Conservation (phyloP, 2,329 filamentous ascomycete species). For the Bipolaris gigantea region DNA sequence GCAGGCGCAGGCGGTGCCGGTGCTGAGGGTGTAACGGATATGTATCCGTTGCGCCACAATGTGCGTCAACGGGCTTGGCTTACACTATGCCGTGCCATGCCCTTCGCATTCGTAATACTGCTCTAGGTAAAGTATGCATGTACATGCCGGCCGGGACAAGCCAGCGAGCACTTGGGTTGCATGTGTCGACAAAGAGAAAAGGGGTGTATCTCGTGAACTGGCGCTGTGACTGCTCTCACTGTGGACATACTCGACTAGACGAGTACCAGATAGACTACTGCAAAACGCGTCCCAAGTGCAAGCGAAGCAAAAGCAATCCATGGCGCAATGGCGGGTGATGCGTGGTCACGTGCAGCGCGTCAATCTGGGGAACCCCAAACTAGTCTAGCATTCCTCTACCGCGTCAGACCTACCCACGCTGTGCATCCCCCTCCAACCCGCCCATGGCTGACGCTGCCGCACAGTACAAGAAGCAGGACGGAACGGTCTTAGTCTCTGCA, state of each 20-base stretch:
- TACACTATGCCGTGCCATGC: not conserved
- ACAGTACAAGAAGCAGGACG: constrained; percentile 95
- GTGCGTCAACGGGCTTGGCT: constrained; percentile 8
- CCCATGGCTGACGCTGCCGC: constrained; percentile 43
- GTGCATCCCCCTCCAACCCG: constrained; percentile 16
- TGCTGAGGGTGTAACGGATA: constrained; percentile 14
- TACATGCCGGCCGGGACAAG: too few relatives aligned
- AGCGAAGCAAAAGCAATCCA: not conserved
- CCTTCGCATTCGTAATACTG: too few relatives aligned
- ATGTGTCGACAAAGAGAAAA: too few relatives aligned
- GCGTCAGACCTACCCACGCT: constrained; percentile 2
- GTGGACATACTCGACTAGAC: too few relatives aligned
- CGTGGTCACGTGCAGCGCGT: constrained; percentile 16
- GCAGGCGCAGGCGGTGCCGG: constrained; percentile 7
- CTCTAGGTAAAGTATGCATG: too few relatives aligned
- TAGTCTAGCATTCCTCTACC: constrained; percentile 10
- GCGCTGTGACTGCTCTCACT: not conserved
- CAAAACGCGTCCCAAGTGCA: not conserved
- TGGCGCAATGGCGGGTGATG: constrained; percentile 1
- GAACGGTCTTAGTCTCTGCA: constrained; percentile 72
- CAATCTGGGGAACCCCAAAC: constrained; percentile 19
- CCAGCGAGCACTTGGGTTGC: too few relatives aligned
- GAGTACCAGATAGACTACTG: too few relatives aligned
- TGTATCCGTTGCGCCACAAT: constrained; percentile 17
- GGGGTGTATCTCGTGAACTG: not conserved